Percentiles rank a stretch among this genome's conserved stretches.
These are phyloP conservation scores for Plasmodium ovale DNA, from an alignment of 169 alveolate species.

Conservation along the genomic window DNA sequence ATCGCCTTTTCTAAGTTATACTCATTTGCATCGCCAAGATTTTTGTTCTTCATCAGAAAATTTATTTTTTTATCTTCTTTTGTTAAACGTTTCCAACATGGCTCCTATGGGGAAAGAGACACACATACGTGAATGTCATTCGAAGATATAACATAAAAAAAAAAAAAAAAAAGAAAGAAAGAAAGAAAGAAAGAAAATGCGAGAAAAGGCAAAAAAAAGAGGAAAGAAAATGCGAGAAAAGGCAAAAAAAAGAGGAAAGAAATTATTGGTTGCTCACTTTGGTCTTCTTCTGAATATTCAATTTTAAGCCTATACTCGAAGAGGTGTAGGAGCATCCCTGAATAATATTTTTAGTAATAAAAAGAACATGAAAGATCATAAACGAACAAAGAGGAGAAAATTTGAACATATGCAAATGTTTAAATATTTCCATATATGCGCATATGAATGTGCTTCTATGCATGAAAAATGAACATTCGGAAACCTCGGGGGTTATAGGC, in stretches of 20 bases:
- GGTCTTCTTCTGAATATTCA: constrained; percentile 33
- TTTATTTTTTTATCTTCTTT: constrained; percentile 27
- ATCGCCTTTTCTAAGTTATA: background rate
- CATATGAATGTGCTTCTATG: background rate
- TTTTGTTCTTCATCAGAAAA: constrained; percentile 57
- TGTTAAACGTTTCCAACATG: constrained; percentile 74
- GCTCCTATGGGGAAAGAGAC: constrained; percentile 33
- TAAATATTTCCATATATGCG: background rate
- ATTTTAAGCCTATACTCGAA: constrained; percentile 21
- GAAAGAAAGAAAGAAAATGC: background rate
- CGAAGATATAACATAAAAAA: background rate
- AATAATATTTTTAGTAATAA: background rate
- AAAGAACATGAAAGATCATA: background rate
- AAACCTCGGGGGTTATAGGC: constrained; percentile 65
- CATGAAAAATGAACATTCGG: background rate
- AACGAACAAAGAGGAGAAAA: background rate
- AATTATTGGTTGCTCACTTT: constrained; percentile 53
- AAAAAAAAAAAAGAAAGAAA: background rate
- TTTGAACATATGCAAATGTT: background rate
- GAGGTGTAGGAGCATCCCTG: constrained; percentile 35
- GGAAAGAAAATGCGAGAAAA: background rate
- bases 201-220: background rate
- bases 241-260: too few relatives aligned
- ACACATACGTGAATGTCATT: background rate
- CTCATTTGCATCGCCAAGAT: constrained; percentile 58